Conservation (phyloP, 2,329 filamentous ascomycete species). For the Fusarium kyushuense region DNA sequence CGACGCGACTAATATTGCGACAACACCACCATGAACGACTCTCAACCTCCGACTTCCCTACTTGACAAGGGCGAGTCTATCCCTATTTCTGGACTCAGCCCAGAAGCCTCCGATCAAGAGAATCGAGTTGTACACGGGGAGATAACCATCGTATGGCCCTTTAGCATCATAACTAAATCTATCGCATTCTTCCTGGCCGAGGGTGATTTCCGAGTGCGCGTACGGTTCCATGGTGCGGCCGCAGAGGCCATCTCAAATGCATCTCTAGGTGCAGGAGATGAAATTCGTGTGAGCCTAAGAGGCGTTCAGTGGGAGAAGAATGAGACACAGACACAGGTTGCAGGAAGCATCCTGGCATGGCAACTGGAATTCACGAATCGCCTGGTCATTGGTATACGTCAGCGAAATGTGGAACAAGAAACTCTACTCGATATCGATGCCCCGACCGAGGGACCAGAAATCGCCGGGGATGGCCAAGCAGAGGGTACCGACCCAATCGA, state of each 20-base stretch:
- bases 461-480: slow-evolving; percentile 33
- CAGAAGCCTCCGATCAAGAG: slow-evolving; percentile 58
- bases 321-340: slow-evolving; percentile 60
- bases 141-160: slow-evolving; percentile 92
- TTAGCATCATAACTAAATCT: slow-evolving; percentile 79
- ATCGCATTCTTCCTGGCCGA: slow-evolving; percentile 87
- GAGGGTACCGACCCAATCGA: slow-evolving; percentile 13
- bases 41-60: slow-evolving; percentile 36
- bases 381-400: slow-evolving; percentile 59
- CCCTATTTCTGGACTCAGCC: slow-evolving; percentile 67
- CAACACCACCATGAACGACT: slow-evolving; percentile 45
- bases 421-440: slow-evolving; percentile 66
- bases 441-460: slow-evolving; percentile 35
- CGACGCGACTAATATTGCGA: slow-evolving; percentile 36
- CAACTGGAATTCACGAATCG: slow-evolving; percentile 67
- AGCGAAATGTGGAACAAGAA: slow-evolving; percentile 60
- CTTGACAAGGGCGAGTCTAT: slow-evolving; percentile 54
- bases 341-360: slow-evolving; percentile 67
- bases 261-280: slow-evolving; percentile 82
- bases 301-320: slow-evolving; percentile 75
- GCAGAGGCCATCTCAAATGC: slow-evolving; percentile 76
- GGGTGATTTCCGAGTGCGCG: slow-evolving; percentile 84
- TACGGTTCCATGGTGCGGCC: slow-evolving; percentile 77
- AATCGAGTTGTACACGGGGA: slow-evolving; percentile 72
- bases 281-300: slow-evolving; percentile 74